Base-by-base conservation (phyloP, 768 basidiomycete species). In the Bullera alba region DNA sequence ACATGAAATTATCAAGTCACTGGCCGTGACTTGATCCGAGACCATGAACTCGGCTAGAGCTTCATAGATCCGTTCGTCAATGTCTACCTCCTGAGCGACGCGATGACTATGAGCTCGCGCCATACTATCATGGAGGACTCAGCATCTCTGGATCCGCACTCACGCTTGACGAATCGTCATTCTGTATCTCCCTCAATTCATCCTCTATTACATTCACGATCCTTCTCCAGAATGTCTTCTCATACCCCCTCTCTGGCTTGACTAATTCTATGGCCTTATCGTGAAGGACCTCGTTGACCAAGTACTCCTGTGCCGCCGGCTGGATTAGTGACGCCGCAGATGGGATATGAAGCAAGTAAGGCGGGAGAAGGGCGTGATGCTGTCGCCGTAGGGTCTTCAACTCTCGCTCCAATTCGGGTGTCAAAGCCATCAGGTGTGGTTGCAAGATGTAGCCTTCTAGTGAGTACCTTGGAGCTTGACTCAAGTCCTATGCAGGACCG, bases 61-160 rank as follows among this genome's bases (percentile, higher is more conserved):
- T 37, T 65, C 63, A 35, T 68, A 61, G 42, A 70, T 47, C 50
- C 57, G 38, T 41, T 68, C 68, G 41, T 72, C 63, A 10, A 67
- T 46, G 43, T 67, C 61, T 34, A 59, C 26, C 32, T 56, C 41
- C 45, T 39, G 23, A 35, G 50, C 29, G 17, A 50, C 16, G 23
- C 42, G 4, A 32, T 6, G 27, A 15, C 29, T 19, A 45, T 8
- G 25, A 14, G 25, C 1, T 36, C 29, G 38, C 36, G 23, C 15
- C 10, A 29, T 1, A 23, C 26, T 25, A n/a, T 7, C 23, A 2
- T 17, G 4, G 1, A 39, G 8, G 12, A 15, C 12, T 8, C 7
- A 23, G 35, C 30, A 15, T 15, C n/a, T 30, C n/a, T 22, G 25
- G 21, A 21, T 12, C 17, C 16, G 15, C 17, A 50, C 45, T 43